A percentile compares a stretch with the other conserved stretches of the same genome.
phyloP scores from a whole-genome alignment of 352 stramenopile genomes.

The Globisporangium canariense region DNA sequence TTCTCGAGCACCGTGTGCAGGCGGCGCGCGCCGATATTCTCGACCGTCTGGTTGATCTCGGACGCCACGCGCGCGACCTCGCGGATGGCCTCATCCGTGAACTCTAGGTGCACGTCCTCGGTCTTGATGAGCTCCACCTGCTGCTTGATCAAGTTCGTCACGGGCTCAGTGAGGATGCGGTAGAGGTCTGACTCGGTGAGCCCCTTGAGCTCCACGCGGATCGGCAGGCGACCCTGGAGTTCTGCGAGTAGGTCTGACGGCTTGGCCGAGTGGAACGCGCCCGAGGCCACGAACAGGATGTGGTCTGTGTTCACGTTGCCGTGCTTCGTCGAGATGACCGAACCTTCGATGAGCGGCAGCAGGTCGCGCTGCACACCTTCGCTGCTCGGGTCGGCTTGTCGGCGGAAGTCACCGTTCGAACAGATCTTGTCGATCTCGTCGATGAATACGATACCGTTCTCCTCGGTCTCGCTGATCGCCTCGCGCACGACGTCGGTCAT shows the following conservation, averaged over 20 bases:
- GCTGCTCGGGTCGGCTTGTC: constrained; percentile 94
- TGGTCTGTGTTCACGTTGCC: constrained; percentile 99
- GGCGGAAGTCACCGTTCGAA: constrained; percentile 91
- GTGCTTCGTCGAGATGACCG: constrained; percentile 97
- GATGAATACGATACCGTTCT: constrained; percentile 99
- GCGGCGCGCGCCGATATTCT: constrained; percentile 98
- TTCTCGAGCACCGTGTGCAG: constrained; percentile 98
- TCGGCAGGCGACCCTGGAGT: constrained; percentile 97
- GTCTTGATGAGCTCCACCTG: constrained; percentile 97
- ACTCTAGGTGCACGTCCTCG: constrained; percentile 94
- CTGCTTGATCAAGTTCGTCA: constrained; percentile 98
- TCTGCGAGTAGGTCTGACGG: constrained; percentile 98
- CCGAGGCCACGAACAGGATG: constrained; percentile 98
- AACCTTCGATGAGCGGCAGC: constrained; percentile 98
- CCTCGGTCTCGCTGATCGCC: constrained; percentile 91
- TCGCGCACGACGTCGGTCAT: constrained; percentile 87
- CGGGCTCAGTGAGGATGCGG: constrained; percentile 99
- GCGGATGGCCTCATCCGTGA: constrained; percentile 96
- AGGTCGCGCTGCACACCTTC: constrained; percentile 99
- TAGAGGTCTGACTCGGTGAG: constrained; percentile 99
- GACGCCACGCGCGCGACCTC: constrained; percentile 96
- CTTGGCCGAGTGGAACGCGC: constrained; percentile 98
- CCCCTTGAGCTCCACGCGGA: constrained; percentile 98
- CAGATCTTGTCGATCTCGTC: constrained; percentile 99
- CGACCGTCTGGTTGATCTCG: constrained; percentile 94